These are phyloP conservation scores for Mycena polygramma DNA, from an alignment of 768 basidiomycete genomes.

Conservation along the genomic window DNA sequence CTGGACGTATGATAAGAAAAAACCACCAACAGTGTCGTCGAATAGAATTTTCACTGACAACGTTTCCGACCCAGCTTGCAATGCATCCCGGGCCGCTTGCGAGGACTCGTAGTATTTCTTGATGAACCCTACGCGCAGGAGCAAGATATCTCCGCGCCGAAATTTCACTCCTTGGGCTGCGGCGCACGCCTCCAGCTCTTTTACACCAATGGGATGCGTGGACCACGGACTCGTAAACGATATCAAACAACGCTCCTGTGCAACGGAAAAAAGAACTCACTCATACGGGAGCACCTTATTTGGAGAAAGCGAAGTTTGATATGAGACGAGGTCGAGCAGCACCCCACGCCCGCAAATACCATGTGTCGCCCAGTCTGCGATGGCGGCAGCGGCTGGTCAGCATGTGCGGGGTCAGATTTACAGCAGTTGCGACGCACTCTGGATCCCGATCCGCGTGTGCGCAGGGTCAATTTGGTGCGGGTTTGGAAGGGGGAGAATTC, in stretches of 20 bases:
- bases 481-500: conserved; percentile 61
- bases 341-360: conserved; percentile 80
- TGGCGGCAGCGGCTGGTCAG: conserved; percentile 15
- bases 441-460: conserved; percentile 70
- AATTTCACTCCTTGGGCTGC: conserved; percentile 69
- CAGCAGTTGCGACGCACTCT: conserved; percentile 62
- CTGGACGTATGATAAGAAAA: conserved; percentile 47
- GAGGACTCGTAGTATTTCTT: conserved; percentile 62
- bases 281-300: conserved; percentile 65
- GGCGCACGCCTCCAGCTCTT: conserved; percentile 71
- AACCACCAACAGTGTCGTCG: neutral
- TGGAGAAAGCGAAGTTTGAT: conserved; percentile 54
- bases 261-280: neutral
- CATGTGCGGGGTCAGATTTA: neutral
- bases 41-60: conserved; percentile 57
- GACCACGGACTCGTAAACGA: conserved; percentile 61
- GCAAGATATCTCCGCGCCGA: conserved; percentile 69
- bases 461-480: conserved; percentile 62
- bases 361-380: conserved; percentile 75
- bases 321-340: conserved; percentile 71
- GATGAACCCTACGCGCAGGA: conserved; percentile 74
- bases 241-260: neutral
- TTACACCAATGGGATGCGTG: conserved; percentile 63
- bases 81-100: conserved; percentile 58
- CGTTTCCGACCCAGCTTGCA: conserved; percentile 59